phyloP scores from a whole-genome alignment of 805 yeast species.

The Kurtzmaniella fragi region DNA sequence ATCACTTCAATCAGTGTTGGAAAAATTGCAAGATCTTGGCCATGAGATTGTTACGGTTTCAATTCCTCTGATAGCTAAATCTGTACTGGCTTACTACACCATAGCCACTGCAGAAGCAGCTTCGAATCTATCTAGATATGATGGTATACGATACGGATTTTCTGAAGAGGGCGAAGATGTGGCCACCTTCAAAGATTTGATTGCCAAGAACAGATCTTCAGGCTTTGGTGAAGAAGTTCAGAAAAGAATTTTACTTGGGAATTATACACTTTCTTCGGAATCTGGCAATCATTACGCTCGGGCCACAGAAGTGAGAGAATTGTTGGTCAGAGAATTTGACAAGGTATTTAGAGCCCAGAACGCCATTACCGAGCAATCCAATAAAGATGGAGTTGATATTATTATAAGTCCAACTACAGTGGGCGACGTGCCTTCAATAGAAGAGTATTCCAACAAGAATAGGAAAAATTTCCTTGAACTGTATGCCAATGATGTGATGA shows the following conservation, averaged over 20 bases:
- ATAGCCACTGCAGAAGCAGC: conserved; percentile 92
- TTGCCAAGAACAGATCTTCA: conserved; percentile 47
- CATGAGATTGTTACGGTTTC: conserved; percentile 59
- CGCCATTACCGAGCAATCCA: conserved; percentile 14
- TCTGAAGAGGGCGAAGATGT: conserved; percentile 26
- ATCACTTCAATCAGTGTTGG: conserved; percentile 45
- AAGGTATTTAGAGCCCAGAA: conserved; percentile 51
- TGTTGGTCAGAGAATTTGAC: conserved; percentile 63
- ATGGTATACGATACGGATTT: conserved; percentile 82
- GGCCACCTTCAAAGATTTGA: conserved; percentile 8
- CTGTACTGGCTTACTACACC: conserved; percentile 81
- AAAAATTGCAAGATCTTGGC: conserved; percentile 40
- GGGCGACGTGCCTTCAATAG: conserved; percentile 48
- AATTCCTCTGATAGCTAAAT: conserved; percentile 58
- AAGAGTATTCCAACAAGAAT: conserved; percentile 33
- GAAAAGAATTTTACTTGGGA: conserved; percentile 79
- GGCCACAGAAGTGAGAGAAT: conserved; percentile 64
- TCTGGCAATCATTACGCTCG: conserved; percentile 69
- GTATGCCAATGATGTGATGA: conserved; percentile 76
- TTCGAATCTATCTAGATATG: conserved; percentile 84
- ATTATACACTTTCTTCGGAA: conserved; percentile 75
- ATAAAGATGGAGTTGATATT: conserved; percentile 50
- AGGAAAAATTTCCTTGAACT: conserved; percentile 48
- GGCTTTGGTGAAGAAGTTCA: conserved; percentile 83
- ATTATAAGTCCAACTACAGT: conserved; percentile 71